Base-by-base conservation (phyloP, 805 yeast species). In the Sugiyamaella qingdaonensis region DNA sequence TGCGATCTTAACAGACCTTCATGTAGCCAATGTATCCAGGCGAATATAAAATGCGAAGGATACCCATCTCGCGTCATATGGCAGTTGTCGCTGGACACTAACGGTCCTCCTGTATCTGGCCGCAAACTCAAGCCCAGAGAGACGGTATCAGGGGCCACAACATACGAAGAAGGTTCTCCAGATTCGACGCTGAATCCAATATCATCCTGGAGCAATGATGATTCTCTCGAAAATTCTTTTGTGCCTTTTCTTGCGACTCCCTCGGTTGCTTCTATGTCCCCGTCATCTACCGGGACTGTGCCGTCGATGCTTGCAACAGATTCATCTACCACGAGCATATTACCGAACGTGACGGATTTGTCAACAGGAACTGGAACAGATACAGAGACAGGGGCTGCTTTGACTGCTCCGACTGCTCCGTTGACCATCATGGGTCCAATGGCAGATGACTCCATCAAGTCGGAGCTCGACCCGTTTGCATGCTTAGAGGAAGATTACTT, bases 1-100 rank as follows among this genome's bases (percentile, higher is more conserved):
- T 58, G 62, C 44, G 62, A 58, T 29, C 46, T 58, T 16, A 56
- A 54, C 39, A 46, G 13, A 50, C 76, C 43, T 62, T 58, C 39
- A 48, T 70, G 29, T 73, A 68, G 52, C 65, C 78, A 11, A 72
- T 78, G 24, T 54, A 71, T 24, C 51, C 73, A n/a, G 44, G 76
- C 36, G 16, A 48, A 46, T 10, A 10, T 56, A 13, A 16, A 9
- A n/a, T 58, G 62, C 29, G 60, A 49, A 11, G 63, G 62, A 10
- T 58, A 58, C 43, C 61, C 59, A 11, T 21, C 54, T 21, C 49
- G 62, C 18, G 27, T 58, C 34, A 52, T 55, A 13, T 58, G 61
- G 61, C 35, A 45, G 21, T 8, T 32, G 48, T 45, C 39, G n/a
- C 48, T 29, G 37, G 46, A 21, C 46, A 24, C 33, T 2, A 42